Conservation (phyloP, 495 filamentous ascomycete genomes). For the Aspergillus incahuasiensis region DNA sequence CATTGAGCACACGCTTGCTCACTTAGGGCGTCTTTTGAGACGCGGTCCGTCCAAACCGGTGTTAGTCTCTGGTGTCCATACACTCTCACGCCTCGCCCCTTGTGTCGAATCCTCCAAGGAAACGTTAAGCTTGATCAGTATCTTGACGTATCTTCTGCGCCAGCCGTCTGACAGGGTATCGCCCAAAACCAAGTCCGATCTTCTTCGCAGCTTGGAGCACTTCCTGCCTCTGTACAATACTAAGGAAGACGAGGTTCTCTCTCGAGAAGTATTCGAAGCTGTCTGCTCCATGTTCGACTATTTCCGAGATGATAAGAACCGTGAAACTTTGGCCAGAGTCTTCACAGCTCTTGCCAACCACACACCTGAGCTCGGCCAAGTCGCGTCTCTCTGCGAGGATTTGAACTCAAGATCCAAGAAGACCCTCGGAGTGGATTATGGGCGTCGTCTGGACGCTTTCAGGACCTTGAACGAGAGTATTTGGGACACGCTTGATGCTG, state of each 20-base stretch:
- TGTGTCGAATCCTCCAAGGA: conserved; percentile 65
- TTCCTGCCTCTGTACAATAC: conserved; percentile 62
- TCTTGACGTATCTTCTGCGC: conserved; percentile 72
- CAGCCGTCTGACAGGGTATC: conserved; percentile 78
- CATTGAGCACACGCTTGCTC: conserved; percentile 61
- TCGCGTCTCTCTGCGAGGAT: conserved; percentile 67
- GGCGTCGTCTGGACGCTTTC: conserved; percentile 73
- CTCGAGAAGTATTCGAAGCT: conserved; percentile 54
- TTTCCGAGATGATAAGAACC: conserved; percentile 73
- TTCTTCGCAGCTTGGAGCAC: conserved; percentile 69
- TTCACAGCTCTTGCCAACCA: conserved; percentile 61
- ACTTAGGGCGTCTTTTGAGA: conserved; percentile 65
- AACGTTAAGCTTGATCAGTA: conserved; percentile 66
- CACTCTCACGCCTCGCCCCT: conserved; percentile 68
- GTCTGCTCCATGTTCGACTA: conserved; percentile 75
- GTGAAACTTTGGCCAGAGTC: conserved; percentile 66
- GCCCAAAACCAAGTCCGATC: conserved; percentile 74
- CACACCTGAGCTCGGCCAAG: conserved; percentile 54
- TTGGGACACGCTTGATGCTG: conserved; percentile 53
- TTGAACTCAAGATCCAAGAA: conserved; percentile 70
- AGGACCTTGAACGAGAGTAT: conserved; percentile 58
- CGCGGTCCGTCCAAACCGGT: conserved; percentile 66
- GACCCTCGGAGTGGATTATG: conserved; percentile 80
- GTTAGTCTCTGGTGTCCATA: conserved; percentile 71
- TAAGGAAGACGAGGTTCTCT: conserved; percentile 40